Evolutionary conservation across 768 basidiomycete genomes (phyloP).

Genomic region (Thelephora ganbajun): DNA sequence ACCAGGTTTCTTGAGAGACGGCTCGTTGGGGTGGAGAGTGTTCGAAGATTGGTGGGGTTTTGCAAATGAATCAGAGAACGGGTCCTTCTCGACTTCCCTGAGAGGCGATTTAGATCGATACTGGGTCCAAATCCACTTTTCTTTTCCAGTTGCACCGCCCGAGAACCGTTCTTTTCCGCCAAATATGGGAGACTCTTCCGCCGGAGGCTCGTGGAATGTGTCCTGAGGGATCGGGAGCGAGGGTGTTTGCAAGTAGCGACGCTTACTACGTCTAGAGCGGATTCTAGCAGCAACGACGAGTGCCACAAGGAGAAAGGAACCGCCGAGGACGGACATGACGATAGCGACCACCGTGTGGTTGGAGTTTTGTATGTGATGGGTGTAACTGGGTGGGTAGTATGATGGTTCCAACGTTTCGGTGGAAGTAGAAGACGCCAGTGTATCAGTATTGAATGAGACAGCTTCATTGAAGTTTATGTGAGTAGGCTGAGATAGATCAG

Average conservation of each 20-base stretch:
- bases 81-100: background rate
- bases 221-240: constrained; percentile 65
- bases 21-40: background rate
- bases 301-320: constrained; percentile 32
- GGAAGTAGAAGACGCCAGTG: constrained; percentile 1
- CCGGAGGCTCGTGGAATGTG: constrained; percentile 23
- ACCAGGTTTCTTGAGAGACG: background rate
- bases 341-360: constrained; percentile 34
- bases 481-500: background rate
- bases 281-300: constrained; percentile 33
- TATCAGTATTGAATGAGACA: background rate
- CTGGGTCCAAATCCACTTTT: constrained; percentile 32
- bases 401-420: background rate
- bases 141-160: constrained; percentile 21
- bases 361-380: constrained; percentile 1
- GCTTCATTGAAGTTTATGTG: too few relatives aligned
- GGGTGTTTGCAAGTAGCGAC: constrained; percentile 41
- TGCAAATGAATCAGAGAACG: background rate
- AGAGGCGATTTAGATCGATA: constrained; percentile 14
- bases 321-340: constrained; percentile 38
- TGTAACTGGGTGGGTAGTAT: background rate
- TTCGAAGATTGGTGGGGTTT: background rate
- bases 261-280: constrained; percentile 34
- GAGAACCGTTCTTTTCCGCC: constrained; percentile 60
- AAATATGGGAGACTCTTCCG: constrained; percentile 58